Conservation (phyloP, 352 stramenopile species). For the Discostella stelligera region DNA sequence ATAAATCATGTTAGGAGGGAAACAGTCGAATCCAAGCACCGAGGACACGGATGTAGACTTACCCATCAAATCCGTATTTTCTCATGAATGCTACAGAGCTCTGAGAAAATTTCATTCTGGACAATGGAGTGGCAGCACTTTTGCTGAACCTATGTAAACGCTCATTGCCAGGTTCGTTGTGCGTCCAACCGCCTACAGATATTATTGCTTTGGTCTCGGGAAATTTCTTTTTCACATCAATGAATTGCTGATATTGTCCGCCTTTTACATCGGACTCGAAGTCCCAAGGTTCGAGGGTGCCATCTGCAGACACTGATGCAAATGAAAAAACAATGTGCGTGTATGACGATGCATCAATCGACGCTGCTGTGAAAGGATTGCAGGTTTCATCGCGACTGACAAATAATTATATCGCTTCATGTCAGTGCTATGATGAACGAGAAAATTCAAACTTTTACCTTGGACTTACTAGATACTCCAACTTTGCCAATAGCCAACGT, state of each 20-base stretch:
- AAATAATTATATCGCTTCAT: slow-evolving; percentile 1
- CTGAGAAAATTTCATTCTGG: slow-evolving; percentile 52
- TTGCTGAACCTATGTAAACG: slow-evolving; percentile 54
- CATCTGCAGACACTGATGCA: slow-evolving; percentile 41
- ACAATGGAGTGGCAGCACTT: slow-evolving; percentile 33
- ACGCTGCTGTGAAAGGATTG: slow-evolving; percentile 46
- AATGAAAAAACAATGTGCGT: slow-evolving; percentile 65
- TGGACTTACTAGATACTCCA: slow-evolving; percentile 56
- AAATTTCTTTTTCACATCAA: slow-evolving; percentile 46
- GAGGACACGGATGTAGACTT: slow-evolving; percentile 12
- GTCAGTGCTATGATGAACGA: background rate
- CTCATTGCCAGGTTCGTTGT: slow-evolving; percentile 62
- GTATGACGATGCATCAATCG: slow-evolving; percentile 64
- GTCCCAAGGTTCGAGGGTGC: slow-evolving; percentile 54
- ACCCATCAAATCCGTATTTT: slow-evolving; percentile 56
- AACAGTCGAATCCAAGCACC: background rate
- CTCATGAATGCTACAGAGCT: slow-evolving; percentile 54
- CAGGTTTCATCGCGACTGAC: slow-evolving; percentile 47
- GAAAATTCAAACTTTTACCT: background rate
- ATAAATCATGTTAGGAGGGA: background rate
- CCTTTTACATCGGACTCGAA: slow-evolving; percentile 47
- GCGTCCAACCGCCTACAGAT: slow-evolving; percentile 53
- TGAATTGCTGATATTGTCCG: slow-evolving; percentile 49
- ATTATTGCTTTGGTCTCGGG: slow-evolving; percentile 48
- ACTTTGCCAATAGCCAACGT: slow-evolving; percentile 63